Percentiles rank a stretch among this genome's conserved stretches.
Evolutionary conservation across 768 basidiomycete species (phyloP).

Genomic region (Suillus plorans): DNA sequence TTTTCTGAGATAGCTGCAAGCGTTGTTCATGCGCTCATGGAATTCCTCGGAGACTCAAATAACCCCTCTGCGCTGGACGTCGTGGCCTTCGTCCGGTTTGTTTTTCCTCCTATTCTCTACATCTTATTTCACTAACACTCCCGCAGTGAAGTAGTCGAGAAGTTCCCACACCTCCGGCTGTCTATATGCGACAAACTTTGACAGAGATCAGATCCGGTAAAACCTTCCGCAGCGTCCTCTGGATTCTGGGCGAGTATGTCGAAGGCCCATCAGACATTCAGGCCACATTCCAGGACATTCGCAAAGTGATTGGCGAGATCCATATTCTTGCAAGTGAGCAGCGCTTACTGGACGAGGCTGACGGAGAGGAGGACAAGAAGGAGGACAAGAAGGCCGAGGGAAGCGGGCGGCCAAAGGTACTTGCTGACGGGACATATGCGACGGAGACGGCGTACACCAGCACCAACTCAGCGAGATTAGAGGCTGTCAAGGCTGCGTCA

Average conservation of each 20-base stretch:
- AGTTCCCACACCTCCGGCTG: slow-evolving; percentile 84
- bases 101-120: not conserved
- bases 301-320: not conserved
- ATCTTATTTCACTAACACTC: not conserved
- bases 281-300: not conserved
- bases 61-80: not conserved
- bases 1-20: slow-evolving; percentile 96
- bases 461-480: slow-evolving; percentile 40
- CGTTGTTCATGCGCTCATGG: slow-evolving; percentile 91
- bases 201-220: slow-evolving; percentile 88
- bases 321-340: slow-evolving; percentile 58
- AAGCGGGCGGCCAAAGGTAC: slow-evolving; percentile 66
- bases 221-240: slow-evolving; percentile 94
- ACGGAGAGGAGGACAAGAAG: slow-evolving; percentile 45
- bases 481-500: slow-evolving; percentile 80
- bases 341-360: slow-evolving; percentile 73
- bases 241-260: slow-evolving; percentile 69
- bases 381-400: slow-evolving; percentile 41
- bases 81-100: not conserved
- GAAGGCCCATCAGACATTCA: slow-evolving; percentile 60
- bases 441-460: no score
- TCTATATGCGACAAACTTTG: slow-evolving; percentile 87
- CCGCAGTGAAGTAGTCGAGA: slow-evolving; percentile 89
- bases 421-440: slow-evolving; percentile 42
- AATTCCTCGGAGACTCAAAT: slow-evolving; percentile 77